These are phyloP conservation scores for Aurantiochytrium sp. DNA, from an alignment of 108 stramenopile genomes.

Conservation along the genomic window DNA sequence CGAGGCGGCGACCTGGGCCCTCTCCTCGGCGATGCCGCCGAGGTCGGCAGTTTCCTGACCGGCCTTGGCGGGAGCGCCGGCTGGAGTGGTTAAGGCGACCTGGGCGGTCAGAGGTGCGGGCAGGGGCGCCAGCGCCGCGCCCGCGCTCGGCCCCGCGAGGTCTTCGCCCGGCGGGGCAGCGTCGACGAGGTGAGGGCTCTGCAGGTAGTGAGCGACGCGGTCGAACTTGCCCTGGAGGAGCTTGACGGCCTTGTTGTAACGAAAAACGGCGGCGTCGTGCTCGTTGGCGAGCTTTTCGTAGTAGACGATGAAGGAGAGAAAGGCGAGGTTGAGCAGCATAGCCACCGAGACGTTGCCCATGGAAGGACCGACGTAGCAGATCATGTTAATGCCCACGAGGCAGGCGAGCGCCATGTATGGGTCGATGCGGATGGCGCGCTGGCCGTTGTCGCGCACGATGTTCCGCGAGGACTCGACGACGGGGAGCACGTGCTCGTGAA, in stretches of 20 bases:
- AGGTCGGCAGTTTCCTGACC: too few relatives aligned
- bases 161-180: neutral
- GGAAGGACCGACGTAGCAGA: conserved; percentile 1
- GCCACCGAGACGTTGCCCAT: neutral
- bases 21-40: too few relatives aligned
- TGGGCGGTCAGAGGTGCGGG: too few relatives aligned
- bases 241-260: conserved; percentile 23
- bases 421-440: neutral
- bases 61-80: neutral
- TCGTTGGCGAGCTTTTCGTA: conserved; percentile 7
- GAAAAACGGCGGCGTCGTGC: conserved; percentile 1
- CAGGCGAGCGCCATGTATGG: neutral
- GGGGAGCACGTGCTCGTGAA: neutral
- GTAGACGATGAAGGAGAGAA: conserved; percentile 10
- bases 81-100: neutral
- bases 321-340: neutral
- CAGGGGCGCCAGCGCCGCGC: too few relatives aligned
- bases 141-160: neutral
- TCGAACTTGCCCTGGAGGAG: neutral
- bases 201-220: neutral
- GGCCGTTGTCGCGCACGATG: neutral
- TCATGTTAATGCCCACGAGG: neutral
- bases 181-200: neutral
- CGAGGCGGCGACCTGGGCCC: neutral
- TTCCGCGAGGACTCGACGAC: neutral